Evolutionary conservation across 2,329 filamentous ascomycete genomes (phyloP), one percentile per base, ranked within the genome.

Genomic region (Cytospora leucostoma): DNA sequence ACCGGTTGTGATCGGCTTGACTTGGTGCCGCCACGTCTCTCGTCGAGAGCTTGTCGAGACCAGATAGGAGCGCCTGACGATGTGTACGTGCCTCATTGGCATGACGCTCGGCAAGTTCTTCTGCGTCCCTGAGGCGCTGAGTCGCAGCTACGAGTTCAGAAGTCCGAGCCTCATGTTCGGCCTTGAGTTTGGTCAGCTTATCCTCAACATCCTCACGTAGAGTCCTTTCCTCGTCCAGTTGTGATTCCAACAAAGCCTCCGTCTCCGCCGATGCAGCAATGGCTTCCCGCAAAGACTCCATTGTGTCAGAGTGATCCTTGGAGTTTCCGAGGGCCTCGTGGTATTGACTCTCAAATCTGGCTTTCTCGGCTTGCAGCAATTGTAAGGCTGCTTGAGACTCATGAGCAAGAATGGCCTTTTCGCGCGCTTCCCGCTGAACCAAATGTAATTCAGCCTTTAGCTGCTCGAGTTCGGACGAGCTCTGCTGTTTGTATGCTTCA

Each of bases 21-120:
- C 73, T 78, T 2, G 77, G 72, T 38, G 78, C 78, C 49, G 78
- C 75, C 33, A 82, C 73, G 64, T 87, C 83, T 38, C 83, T 83
- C 1, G 84, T 73, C 0, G 83, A 78, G 10, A 93, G 84, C 74
- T 89, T 93, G 69, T 92, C 90, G 12, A 99, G 82, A 5, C 95
- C 94, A 56, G 88, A 84, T 53, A 98, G 79, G 38, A 99, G 88
- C 27, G 91, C 93, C 69, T 90, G 82, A 32, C 91, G 91, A 72
- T 98, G 94, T 17, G 90, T 90, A 62, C 88, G 85, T 7, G 95
- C 94, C 78, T 99, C 96, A 68, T 88, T 87, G 6, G 93, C 91
- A 74, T 97, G 89, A 69, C 89, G 92, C 71, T 96, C 91, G 1
- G 91, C 91, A 52, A 98, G 78, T 71, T 97, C 92, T 76, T 99